Percentiles rank a stretch among this genome's conserved stretches.
These are phyloP conservation scores for Ganoderma lucidum DNA, from an alignment of 1,284 basidiomycete genomes.

Conservation along the genomic window DNA sequence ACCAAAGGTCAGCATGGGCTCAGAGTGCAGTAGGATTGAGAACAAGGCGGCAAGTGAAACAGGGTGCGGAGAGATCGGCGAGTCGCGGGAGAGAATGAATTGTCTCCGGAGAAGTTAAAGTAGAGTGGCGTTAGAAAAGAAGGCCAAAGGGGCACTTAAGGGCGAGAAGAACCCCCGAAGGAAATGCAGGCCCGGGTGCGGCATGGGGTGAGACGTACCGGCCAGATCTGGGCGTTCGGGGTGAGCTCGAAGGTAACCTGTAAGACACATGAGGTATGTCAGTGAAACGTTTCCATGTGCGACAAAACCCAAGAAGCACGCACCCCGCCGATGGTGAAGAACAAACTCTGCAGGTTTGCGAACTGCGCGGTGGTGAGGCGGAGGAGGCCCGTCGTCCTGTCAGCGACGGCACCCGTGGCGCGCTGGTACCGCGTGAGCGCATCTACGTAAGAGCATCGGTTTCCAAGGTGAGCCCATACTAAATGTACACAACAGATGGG, in stretches of 20 bases:
- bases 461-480: background rate
- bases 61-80: background rate
- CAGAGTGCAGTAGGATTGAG: background rate
- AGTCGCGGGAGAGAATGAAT: background rate
- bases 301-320: conserved; percentile 19
- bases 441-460: conserved; percentile 32
- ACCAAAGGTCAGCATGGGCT: background rate
- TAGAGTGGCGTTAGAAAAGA: background rate
- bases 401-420: conserved; percentile 48
- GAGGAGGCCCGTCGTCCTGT: conserved; percentile 51
- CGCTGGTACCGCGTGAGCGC: conserved; percentile 44
- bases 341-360: conserved; percentile 46
- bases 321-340: conserved; percentile 52
- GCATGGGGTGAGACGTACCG: conserved; percentile 41
- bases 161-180: background rate
- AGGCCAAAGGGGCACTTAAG: background rate
- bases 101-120: background rate
- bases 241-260: conserved; percentile 49
- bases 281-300: background rate
- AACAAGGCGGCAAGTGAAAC: background rate
- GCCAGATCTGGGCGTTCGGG: conserved; percentile 60
- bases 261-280: conserved; percentile 7
- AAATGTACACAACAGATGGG: background rate
- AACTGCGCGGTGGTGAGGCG: conserved; percentile 48
- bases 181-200: background rate